Evolutionary conservation across 768 basidiomycete species (phyloP).

Genomic region (Collybiopsis luxurians): DNA sequence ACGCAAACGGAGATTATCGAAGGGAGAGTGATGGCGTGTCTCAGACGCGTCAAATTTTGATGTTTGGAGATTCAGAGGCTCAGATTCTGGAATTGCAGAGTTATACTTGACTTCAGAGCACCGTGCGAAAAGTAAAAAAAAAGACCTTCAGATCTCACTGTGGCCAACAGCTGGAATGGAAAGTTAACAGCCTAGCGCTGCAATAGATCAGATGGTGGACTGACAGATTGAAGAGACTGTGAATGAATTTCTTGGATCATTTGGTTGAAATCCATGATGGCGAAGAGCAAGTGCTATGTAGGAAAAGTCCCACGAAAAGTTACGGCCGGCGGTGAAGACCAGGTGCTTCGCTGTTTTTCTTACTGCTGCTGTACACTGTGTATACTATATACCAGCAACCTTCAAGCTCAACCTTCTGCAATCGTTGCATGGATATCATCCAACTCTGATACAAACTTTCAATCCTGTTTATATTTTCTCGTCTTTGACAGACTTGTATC

Average conservation of each 20-base stretch:
- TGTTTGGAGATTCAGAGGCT: conserved; percentile 5
- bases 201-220: conserved; percentile 10
- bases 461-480: not conserved
- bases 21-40: conserved; percentile 7
- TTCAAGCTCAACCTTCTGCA: not conserved
- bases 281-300: not conserved
- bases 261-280: conserved; percentile 1
- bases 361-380: too few species aligned
- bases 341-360: not conserved
- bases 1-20: conserved; percentile 22
- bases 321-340: not conserved
- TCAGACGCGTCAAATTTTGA: conserved; percentile 27
- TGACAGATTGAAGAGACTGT: conserved; percentile 33
- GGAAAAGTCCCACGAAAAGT: not conserved
- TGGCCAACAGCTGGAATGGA: conserved; percentile 37
- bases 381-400: not conserved
- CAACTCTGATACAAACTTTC: not conserved
- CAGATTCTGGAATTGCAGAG: not conserved
- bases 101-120: conserved; percentile 14
- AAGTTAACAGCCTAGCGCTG: not conserved
- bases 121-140: conserved; percentile 18
- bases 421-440: not conserved
- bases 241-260: conserved; percentile 30
- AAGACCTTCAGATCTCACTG: conserved; percentile 29
- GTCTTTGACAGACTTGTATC: conserved; percentile 10